These are phyloP conservation scores for Zopfia rhizophila DNA, from an alignment of 2,329 filamentous ascomycete species.

Conservation along the genomic window DNA sequence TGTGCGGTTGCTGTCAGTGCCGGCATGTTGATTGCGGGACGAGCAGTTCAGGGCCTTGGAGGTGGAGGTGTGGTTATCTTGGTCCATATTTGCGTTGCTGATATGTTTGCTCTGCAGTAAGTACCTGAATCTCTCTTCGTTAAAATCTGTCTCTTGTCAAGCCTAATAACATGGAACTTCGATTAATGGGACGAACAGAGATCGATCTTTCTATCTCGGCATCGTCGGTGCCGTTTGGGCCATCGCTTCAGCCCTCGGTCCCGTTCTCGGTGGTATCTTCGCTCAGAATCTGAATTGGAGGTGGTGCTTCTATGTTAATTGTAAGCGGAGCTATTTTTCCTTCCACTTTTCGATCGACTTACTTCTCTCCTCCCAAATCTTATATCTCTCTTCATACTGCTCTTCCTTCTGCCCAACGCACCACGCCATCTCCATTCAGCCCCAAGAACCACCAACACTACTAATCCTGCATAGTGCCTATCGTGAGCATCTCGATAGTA, in stretches of 20 bases:
- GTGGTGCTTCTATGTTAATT: constrained; percentile 59
- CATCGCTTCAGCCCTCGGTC: constrained; percentile 63
- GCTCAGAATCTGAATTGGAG: constrained; percentile 59
- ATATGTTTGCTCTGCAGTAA: constrained; percentile 60
- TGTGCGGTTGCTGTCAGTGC: constrained; percentile 61
- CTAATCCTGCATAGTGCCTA: constrained; percentile 60
- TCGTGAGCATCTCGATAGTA: constrained; percentile 60
- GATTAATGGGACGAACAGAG: constrained; percentile 52
- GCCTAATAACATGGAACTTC: constrained; percentile 37
- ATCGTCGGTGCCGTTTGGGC: constrained; percentile 65
- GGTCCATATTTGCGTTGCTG: constrained; percentile 64
- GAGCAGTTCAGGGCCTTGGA: constrained; percentile 65
- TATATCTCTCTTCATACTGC: constrained; percentile 32
- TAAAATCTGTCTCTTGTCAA: background rate
- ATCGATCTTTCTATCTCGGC: constrained; percentile 62
- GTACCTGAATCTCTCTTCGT: constrained; percentile 12
- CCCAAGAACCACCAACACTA: background rate
- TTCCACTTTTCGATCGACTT: background rate
- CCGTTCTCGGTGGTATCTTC: constrained; percentile 64
- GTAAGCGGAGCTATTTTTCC: constrained; percentile 17
- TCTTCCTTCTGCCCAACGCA: background rate
- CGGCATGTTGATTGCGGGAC: constrained; percentile 63
- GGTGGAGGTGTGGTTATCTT: constrained; percentile 65
- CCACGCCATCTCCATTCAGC: background rate
- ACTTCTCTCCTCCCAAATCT: background rate